These are phyloP conservation scores for Saccharomyces uvarum DNA, from an alignment of 1,139 yeast genomes.

Conservation along the genomic window DNA sequence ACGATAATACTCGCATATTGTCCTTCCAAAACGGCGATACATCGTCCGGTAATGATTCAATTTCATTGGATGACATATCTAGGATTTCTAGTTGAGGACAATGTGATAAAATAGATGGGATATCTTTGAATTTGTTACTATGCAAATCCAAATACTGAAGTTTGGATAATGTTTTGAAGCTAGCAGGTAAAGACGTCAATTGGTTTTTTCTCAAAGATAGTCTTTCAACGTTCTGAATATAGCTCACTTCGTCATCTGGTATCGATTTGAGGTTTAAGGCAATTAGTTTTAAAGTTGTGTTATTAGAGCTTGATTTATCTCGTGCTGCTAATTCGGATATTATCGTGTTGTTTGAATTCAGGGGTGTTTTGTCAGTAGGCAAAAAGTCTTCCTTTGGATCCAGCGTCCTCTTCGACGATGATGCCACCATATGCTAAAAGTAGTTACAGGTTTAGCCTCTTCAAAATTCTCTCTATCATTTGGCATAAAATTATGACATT, in stretches of 20 bases:
- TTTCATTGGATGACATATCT: slow-evolving; percentile 56
- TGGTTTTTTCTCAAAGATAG: slow-evolving; percentile 48
- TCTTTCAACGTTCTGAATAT: slow-evolving; percentile 42
- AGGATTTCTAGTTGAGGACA: slow-evolving; percentile 50
- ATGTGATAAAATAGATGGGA: slow-evolving; percentile 44
- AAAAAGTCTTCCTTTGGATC: background rate
- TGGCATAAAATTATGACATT: background rate
- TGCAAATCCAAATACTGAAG: slow-evolving; percentile 62
- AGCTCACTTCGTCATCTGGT: slow-evolving; percentile 35
- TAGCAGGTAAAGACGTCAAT: slow-evolving; percentile 42
- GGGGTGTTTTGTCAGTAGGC: background rate
- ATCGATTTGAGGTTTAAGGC: slow-evolving; percentile 22
- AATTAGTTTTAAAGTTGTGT: slow-evolving; percentile 24
- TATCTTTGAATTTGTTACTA: slow-evolving; percentile 45
- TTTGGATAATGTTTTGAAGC: slow-evolving; percentile 40
- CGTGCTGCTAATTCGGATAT: slow-evolving; percentile 17
- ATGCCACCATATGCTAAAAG: background rate
- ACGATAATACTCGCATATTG: slow-evolving; percentile 49
- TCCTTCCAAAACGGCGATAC: slow-evolving; percentile 35
- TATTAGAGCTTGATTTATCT: slow-evolving; percentile 8
- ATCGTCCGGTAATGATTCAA: slow-evolving; percentile 40
- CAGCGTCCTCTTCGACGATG: background rate
- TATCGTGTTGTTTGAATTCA: slow-evolving; percentile 7
- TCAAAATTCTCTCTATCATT: background rate
- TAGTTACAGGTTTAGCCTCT: background rate